These are phyloP conservation scores for Pseudopithomyces chartarum DNA, from an alignment of 2,329 filamentous ascomycete species.

Conservation along the genomic window DNA sequence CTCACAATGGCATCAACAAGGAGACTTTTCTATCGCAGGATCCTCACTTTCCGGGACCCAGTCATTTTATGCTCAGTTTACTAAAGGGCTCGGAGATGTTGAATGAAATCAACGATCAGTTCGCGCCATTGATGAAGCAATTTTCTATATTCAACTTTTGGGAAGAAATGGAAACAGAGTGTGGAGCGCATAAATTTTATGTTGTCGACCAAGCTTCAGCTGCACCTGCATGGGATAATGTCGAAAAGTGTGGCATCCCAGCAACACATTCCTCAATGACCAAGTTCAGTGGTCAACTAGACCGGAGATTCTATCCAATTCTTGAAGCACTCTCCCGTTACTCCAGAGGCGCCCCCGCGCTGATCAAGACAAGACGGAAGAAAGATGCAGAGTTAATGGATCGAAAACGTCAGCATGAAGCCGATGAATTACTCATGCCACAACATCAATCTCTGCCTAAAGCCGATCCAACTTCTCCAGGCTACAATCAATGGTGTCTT, in stretches of 20 bases:
- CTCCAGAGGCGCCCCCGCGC: constrained; percentile 11
- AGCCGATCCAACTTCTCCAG: constrained; percentile 1
- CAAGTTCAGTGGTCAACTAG: constrained; percentile 22
- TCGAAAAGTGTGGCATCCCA: constrained; percentile 28
- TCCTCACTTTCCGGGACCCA: constrained; percentile 11
- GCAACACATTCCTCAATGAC: constrained; percentile 34
- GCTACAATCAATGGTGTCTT: constrained; percentile 23
- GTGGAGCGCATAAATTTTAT: constrained; percentile 14
- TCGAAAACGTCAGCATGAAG: constrained; percentile 18
- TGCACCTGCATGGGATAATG: constrained; percentile 25
- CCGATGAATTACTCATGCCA: constrained; percentile 17
- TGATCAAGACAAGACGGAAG: constrained; percentile 18
- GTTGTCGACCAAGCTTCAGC: constrained; percentile 32
- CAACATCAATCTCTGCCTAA: constrained; percentile 9
- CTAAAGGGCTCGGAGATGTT: constrained; percentile 23
- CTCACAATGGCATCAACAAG: constrained; percentile 21
- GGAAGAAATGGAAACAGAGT: constrained; percentile 25
- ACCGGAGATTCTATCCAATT: constrained; percentile 20
- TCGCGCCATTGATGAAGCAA: constrained; percentile 22
- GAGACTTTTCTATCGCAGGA: constrained; percentile 14
- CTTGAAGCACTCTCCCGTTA: constrained; percentile 27
- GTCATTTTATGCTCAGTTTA: constrained; percentile 20
- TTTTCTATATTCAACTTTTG: constrained; percentile 29
- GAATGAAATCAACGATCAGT: constrained; percentile 24
- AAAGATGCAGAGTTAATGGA: constrained; percentile 19